Base-by-base conservation (phyloP, 768 basidiomycete genomes). In the Lentinula guzmanii region DNA sequence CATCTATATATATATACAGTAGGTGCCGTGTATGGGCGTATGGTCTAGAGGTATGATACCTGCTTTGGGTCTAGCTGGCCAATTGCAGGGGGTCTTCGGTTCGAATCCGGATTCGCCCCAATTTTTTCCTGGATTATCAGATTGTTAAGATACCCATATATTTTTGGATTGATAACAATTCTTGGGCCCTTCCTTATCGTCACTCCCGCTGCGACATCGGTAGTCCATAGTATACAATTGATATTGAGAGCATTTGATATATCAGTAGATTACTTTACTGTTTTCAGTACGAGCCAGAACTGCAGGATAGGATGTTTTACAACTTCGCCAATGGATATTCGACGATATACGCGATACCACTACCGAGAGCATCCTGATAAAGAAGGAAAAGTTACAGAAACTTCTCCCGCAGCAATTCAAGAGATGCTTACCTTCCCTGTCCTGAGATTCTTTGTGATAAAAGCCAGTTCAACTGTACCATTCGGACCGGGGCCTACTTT, bases 401-500 rank as follows among this genome's bases (percentile, higher is more conserved):
- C 11, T 18, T 16, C 8, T 34, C 15, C 8, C 33, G 16, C 24
- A 35, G 51, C 50, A 7, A 51, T 42, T 37, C 21, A 24, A 54
- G 43, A 56, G 54, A 13, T 13, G 55, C 73, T 46, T 41, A 83
- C 83, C 78, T 89, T 89, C 21, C 85, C 85, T 4, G 79, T 79
- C 5, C 76, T 79, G 65, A 83, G 50, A 65, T 89, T 78, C 71
- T 82, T 86, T 4, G 86, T 87, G 52, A 80, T 72, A 64, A 90
- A 89, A 0, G 85, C 73, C 8, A 89, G 76, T 67, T 89, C 87
- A 2, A 70, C 75, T 2, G 81, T 84, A 7, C 84, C 86, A 46
- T 82, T 75, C 1, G 83, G 84, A 31, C 85, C 86, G 28, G 78
- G 71, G 2, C 89, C 89, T 5, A 93, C 79, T 67, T 90, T 88